A percentile compares a stretch with the other conserved stretches of the same genome.
phyloP scores from a whole-genome alignment of 2,329 filamentous ascomycete species.

The Calonectria hawksworthii region DNA sequence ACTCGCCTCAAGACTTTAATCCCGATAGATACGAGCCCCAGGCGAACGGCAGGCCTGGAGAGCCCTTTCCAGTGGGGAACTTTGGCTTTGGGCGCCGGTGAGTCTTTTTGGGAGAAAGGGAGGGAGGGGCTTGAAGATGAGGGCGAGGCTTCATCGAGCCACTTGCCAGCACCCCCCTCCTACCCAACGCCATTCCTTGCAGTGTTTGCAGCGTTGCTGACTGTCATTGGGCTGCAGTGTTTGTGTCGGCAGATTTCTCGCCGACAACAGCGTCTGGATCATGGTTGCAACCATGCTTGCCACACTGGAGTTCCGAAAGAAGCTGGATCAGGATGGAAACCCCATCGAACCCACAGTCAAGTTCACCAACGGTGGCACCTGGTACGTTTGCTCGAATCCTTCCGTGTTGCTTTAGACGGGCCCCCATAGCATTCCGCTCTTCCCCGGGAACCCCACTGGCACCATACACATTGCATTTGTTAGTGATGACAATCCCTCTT shows the following conservation, averaged over 20 bases:
- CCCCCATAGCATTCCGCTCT: slow-evolving; percentile 13
- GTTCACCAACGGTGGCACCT: slow-evolving; percentile 51
- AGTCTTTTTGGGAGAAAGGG: neutral
- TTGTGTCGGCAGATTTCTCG: slow-evolving; percentile 51
- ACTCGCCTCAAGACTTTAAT: slow-evolving; percentile 58
- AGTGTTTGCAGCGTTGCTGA: slow-evolving; percentile 4
- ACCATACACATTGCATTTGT: slow-evolving; percentile 9
- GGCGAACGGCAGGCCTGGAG: slow-evolving; percentile 51
- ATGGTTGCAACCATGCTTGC: slow-evolving; percentile 52
- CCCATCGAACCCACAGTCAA: slow-evolving; percentile 44
- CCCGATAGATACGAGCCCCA: slow-evolving; percentile 58
- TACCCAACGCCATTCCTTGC: neutral
- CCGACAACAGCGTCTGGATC: slow-evolving; percentile 54
- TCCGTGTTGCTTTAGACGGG: slow-evolving; percentile 4
- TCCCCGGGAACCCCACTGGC: neutral
- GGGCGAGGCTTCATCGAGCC: neutral
- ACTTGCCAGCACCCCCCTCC: neutral
- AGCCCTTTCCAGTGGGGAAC: slow-evolving; percentile 57
- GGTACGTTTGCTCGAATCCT: slow-evolving; percentile 41
- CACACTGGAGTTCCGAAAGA: slow-evolving; percentile 47
- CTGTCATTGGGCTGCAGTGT: slow-evolving; percentile 36
- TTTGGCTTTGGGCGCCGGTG: slow-evolving; percentile 53
- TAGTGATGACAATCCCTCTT: neutral
- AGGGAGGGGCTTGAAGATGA: neutral
- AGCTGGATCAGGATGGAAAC: slow-evolving; percentile 40